Evolutionary conservation across 2,329 filamentous ascomycete genomes (phyloP).

Genomic region (Ceratocystis albifundus): DNA sequence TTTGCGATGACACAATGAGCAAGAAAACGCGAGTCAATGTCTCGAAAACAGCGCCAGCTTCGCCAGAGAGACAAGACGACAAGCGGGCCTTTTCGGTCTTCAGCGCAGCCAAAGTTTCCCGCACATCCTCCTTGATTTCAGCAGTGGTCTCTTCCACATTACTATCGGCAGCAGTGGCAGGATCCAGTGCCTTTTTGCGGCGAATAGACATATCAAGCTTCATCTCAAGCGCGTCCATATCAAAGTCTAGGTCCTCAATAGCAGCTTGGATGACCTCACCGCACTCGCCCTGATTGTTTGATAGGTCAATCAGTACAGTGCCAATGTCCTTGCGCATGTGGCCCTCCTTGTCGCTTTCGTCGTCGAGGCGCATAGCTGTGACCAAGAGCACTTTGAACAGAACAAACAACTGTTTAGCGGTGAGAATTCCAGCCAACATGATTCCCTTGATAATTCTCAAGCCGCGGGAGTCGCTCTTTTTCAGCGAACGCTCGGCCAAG

Average conservation of each 20-base stretch:
- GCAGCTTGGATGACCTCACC: conserved; percentile 55
- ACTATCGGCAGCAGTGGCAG: conserved; percentile 38
- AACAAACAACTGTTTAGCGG: conserved; percentile 50
- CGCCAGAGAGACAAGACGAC: conserved; percentile 43
- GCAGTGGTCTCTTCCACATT: conserved; percentile 35
- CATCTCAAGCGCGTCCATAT: conserved; percentile 64
- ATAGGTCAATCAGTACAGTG: conserved; percentile 54
- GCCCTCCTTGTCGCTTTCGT: conserved; percentile 43
- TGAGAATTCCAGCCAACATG: conserved; percentile 48
- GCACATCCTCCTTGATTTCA: conserved; percentile 31
- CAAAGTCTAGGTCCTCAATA: conserved; percentile 54
- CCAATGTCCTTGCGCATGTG: conserved; percentile 53
- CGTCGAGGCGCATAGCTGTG: conserved; percentile 46
- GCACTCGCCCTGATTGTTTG: conserved; percentile 45
- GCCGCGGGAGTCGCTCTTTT: conserved; percentile 46
- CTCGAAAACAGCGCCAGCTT: conserved; percentile 43
- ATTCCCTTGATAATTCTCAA: conserved; percentile 51
- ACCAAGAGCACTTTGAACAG: conserved; percentile 55
- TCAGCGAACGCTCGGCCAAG: conserved; percentile 49
- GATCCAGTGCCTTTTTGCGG: conserved; percentile 40
- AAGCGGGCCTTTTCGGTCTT: conserved; percentile 32
- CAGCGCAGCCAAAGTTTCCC: conserved; percentile 33
- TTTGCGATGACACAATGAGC: conserved; percentile 38
- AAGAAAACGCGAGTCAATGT: conserved; percentile 50
- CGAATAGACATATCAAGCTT: conserved; percentile 60